phyloP scores from a whole-genome alignment of 2,329 filamentous ascomycete species.

The Thermoascus crustaceus region DNA sequence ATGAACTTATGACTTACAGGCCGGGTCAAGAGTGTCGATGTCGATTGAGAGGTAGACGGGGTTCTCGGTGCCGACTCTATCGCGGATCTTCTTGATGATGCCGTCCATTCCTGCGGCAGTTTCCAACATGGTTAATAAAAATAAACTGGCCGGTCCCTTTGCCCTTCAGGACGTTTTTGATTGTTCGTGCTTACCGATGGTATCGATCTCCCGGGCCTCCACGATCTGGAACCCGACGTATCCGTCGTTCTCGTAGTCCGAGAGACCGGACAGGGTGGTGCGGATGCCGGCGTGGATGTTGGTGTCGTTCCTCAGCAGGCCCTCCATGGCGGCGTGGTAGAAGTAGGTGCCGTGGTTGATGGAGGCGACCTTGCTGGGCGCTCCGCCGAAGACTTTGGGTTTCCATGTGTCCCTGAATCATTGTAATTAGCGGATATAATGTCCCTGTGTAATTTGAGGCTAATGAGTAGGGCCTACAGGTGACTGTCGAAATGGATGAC shows the following conservation, averaged over 20 bases:
- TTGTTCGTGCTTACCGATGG: constrained; percentile 39
- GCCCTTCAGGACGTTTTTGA: not conserved
- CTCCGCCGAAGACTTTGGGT: constrained; percentile 79
- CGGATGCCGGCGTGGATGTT: constrained; percentile 85
- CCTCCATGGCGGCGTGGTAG: constrained; percentile 71
- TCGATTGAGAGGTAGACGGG: constrained; percentile 79
- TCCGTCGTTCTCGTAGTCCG: constrained; percentile 77
- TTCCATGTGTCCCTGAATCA: constrained; percentile 51
- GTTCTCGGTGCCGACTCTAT: constrained; percentile 63
- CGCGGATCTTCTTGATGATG: constrained; percentile 69
- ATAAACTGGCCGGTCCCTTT: too few species aligned
- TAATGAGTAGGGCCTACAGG: constrained; percentile 31
- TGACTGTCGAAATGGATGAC: constrained; percentile 59
- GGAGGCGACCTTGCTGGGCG: constrained; percentile 63
- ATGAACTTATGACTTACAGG: constrained; percentile 45
- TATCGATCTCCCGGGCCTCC: constrained; percentile 64
- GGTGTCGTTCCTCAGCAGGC: constrained; percentile 68
- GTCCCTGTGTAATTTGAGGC: too few species aligned
- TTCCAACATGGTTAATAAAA: too few species aligned
- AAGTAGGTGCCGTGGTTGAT: constrained; percentile 90
- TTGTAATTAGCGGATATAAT: not conserved
- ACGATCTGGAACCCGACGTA: constrained; percentile 80
- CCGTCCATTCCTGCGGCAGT: constrained; percentile 51
- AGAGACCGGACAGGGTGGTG: constrained; percentile 68
- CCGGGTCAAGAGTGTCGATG: constrained; percentile 81